Evolutionary conservation across 306 rosid genomes (phyloP).

Genomic region (Prinsepia uniflora): DNA sequence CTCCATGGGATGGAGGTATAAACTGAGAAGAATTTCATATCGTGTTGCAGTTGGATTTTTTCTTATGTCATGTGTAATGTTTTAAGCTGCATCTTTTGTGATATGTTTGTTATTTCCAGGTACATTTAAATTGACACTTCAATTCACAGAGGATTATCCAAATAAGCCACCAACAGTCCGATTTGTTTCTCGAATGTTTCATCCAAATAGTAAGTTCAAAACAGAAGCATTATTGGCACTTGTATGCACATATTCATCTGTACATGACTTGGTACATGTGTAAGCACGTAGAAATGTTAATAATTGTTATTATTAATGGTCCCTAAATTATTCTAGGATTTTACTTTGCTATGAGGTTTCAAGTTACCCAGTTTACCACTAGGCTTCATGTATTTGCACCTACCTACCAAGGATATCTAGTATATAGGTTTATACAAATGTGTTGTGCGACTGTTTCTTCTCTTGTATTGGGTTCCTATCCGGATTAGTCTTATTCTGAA

Average conservation of each 20-base stretch:
- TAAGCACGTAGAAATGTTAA: neutral
- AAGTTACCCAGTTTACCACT: neutral
- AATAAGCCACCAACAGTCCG: slow-evolving; percentile 94
- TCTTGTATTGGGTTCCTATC: neutral
- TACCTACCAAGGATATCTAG: neutral
- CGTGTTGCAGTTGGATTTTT: neutral
- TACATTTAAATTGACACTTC: slow-evolving; percentile 92
- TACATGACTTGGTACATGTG: neutral
- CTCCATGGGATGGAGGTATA: slow-evolving; percentile 99
- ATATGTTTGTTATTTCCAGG: slow-evolving; percentile 47
- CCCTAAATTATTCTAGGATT: neutral
- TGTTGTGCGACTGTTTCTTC: neutral
- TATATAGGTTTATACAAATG: neutral
- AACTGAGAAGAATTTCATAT: slow-evolving; percentile 13
- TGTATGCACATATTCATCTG: neutral
- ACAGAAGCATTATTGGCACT: neutral
- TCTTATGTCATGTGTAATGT: slow-evolving; percentile 4
- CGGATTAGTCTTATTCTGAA: neutral
- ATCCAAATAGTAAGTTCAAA: slow-evolving; percentile 82
- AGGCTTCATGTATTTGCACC: neutral
- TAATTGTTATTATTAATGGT: neutral
- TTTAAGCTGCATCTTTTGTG: slow-evolving; percentile 6
- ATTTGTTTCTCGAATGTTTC: slow-evolving; percentile 97
- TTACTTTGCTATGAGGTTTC: neutral
- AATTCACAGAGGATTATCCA: slow-evolving; percentile 91